Evolutionary conservation across 495 filamentous ascomycete species (phyloP), one percentile per base, ranked within the genome.

Genomic region (Aspergillus panamensis): DNA sequence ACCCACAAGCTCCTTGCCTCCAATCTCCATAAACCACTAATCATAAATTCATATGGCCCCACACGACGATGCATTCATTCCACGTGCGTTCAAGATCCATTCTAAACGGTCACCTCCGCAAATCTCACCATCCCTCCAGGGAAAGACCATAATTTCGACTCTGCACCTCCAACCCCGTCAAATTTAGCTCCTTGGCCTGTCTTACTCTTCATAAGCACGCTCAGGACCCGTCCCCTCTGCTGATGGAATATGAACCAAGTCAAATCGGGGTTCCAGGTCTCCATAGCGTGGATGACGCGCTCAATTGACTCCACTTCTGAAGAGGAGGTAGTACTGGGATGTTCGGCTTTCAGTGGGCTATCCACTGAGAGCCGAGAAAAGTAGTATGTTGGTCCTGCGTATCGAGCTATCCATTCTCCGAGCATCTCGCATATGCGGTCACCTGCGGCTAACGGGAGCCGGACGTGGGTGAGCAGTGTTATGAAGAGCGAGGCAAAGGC

Each of bases 191-290:
- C 51, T 37, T 14, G 12, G 13, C 32, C 3, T 20, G 52, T 32
- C 25, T 29, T 66, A 31, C 29, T 49, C 31, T 20, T 57, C 7
- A 29, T 21, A 19, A 53, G 17, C 10, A 47, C 40, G 1, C 21
- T 51, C 4, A 19, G 13, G 19, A 61, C 50, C 35, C 50, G 52
- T 3, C 10, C 40, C 19, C 37, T 57, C 43, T 73, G 60, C 31
- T 62, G 55, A 51, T 62, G 60, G 37, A 79, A 77, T 4, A 77
- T 56, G 55, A 77, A 74, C 76, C 76, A 79, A 0, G 76, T 74
- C 17, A 79, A 55, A 66, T 79, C 76, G n/a, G 62, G 52, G 53
- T 77, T 79, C 73, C 74, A 77, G 3, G 70, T 68, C 57, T 74
- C 69, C 76, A 79, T 77, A 0, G 75, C 72, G 13, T 58, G 60